Evolutionary conservation across 2,329 filamentous ascomycete species (phyloP), one percentile per base, ranked within the genome.

Genomic region (Fusarium equiseti): DNA sequence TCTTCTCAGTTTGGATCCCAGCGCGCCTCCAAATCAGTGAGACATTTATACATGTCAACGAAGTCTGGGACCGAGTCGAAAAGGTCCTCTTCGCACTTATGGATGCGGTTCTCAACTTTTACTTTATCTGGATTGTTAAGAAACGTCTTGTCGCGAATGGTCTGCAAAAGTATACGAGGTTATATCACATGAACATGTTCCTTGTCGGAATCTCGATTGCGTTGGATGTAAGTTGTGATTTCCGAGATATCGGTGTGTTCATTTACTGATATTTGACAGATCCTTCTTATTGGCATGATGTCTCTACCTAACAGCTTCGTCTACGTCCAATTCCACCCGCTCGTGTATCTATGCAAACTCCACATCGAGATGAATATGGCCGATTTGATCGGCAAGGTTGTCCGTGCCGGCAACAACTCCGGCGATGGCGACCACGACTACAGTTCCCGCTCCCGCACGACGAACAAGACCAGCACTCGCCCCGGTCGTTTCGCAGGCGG

Each of bases 1-100:
- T 86, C 18, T 85, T 84, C 64, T 81, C 78, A 50, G 83, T 86
- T 38, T 86, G 85, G 84, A 81, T 87, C 11, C 85, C 85, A 0
- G 80, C 83, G 3, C 81, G 83, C 5, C 78, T 85, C 9, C 79
- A 83, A 55, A 77, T 82, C 46, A 80, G 71, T 18, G 43, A 78
- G 1, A 77, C 60, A 1, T 85, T 77, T 31, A 76, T 84, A 20
- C 64, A 76, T 16, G 72, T 85, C 63, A 86, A 86, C 68, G 67
- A 81, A 0, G 73, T 84, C 24, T 87, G 84, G 84, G 84, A 87
- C 56, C 82, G 84, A 6, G 77, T 80, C 50, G 83, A 85, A 57
- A 87, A 86, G 68, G 78, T 80, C 3, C 78, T 86, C 2, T 85
- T 85, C 45, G 76, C 84, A 3, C 48, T 85, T 12, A 79, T 86